A percentile compares a stretch with the other conserved stretches of the same genome.
Evolutionary conservation across 257 asterid genomes (phyloP).

Genomic region (Plectranthus barbatus): DNA sequence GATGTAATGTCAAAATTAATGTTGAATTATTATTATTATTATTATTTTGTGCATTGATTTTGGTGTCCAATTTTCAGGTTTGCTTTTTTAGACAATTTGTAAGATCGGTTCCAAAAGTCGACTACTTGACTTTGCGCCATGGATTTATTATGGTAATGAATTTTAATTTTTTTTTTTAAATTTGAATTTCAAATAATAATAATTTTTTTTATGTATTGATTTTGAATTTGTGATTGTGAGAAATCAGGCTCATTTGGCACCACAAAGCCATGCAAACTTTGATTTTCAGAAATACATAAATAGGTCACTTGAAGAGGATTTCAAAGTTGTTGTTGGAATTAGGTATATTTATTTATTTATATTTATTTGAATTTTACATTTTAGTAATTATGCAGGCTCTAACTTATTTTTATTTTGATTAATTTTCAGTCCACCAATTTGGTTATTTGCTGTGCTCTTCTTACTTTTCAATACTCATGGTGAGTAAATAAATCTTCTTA

Average conservation of each 20-base stretch:
- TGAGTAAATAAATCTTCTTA: constrained; percentile 16
- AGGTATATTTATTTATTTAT: constrained; percentile 34
- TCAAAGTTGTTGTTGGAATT: constrained; percentile 92
- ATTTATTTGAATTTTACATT: not conserved
- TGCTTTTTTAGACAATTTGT: constrained; percentile 84
- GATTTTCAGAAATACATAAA: constrained; percentile 79
- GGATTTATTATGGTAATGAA: constrained; percentile 70
- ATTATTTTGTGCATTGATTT: not conserved
- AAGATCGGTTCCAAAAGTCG: constrained; percentile 81
- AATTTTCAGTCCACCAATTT: constrained; percentile 67
- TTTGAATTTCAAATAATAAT: too few relatives aligned
- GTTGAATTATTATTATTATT: not conserved
- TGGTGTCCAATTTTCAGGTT: constrained; percentile 32
- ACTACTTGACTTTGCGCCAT: constrained; percentile 72
- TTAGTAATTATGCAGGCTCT: not conserved
- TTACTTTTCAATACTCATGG: constrained; percentile 91
- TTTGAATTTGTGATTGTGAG: too few relatives aligned
- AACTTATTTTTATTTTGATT: not conserved
- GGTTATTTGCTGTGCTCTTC: constrained; percentile 75
- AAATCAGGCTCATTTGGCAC: constrained; percentile 86
- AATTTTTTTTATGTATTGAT: too few relatives aligned
- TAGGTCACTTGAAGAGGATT: constrained; percentile 85
- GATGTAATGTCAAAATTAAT: constrained; percentile 7
- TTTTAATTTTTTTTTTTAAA: too few relatives aligned
- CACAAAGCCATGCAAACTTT: constrained; percentile 67